These are phyloP conservation scores for Zymoseptoria brevis DNA, from an alignment of 2,329 filamentous ascomycete genomes.

Conservation along the genomic window DNA sequence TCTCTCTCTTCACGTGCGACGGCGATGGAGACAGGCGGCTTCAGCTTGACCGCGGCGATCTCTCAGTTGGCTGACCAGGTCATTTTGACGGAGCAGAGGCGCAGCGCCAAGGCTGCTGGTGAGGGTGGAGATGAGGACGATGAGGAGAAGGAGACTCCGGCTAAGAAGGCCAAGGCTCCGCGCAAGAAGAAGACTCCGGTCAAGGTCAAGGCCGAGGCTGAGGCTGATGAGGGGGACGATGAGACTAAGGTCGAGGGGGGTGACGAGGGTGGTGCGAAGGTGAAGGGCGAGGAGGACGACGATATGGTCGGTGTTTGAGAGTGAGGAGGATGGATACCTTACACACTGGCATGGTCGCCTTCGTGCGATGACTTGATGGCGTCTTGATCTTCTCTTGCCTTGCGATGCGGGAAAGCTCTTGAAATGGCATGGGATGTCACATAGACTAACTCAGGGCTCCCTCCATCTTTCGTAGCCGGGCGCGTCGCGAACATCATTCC, in stretches of 20 bases:
- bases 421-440: too few species aligned
- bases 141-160: constrained; percentile 7
- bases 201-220: constrained; percentile 8
- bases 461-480: too few species aligned
- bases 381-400: not conserved
- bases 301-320: not conserved
- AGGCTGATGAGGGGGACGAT: constrained; percentile 7
- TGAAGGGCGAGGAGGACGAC: constrained; percentile 4
- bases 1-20: not conserved
- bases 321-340: not conserved
- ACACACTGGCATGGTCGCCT: not conserved
- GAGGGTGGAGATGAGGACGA: constrained; percentile 7
- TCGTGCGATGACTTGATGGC: not conserved
- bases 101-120: constrained; percentile 10
- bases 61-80: not conserved
- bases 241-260: not conserved
- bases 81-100: constrained; percentile 15
- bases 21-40: constrained; percentile 2
- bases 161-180: constrained; percentile 9
- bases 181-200: constrained; percentile 14
- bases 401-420: not conserved
- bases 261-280: constrained; percentile 4
- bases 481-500: too few species aligned
- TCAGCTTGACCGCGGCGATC: not conserved
- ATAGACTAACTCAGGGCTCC: too few species aligned